phyloP scores from a whole-genome alignment of 148 eudicot species.

The Spergularia marina region DNA sequence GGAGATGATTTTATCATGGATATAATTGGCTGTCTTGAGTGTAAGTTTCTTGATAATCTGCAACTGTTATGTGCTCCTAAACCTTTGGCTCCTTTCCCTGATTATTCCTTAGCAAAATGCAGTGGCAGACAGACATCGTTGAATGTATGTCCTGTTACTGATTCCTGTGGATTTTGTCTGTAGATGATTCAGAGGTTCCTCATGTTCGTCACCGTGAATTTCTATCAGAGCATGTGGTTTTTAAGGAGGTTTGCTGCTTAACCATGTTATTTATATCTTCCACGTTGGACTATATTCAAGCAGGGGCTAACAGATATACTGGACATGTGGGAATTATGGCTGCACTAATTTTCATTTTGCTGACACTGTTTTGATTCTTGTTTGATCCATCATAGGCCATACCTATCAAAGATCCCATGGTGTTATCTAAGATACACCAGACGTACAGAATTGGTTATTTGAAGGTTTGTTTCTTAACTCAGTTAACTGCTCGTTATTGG shows the following conservation, averaged over 20 bases:
- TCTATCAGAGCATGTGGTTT: conserved; percentile 79
- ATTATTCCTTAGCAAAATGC: neutral
- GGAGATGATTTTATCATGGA: conserved; percentile 89
- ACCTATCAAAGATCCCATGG: conserved; percentile 78
- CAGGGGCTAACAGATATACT: neutral
- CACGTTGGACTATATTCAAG: conserved; percentile 1
- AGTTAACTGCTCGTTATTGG: conserved; percentile 4
- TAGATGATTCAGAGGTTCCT: conserved; percentile 82
- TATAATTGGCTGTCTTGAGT: conserved; percentile 81
- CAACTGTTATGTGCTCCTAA: neutral
- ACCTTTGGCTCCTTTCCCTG: neutral
- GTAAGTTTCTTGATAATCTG: conserved; percentile 46
- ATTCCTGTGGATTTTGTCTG: conserved; percentile 20
- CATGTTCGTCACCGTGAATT: conserved; percentile 74
- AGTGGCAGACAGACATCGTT: conserved; percentile 1
- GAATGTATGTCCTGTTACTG: conserved; percentile 13
- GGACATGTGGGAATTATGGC: neutral
- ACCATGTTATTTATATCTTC: neutral
- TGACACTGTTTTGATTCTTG: conserved; percentile 7
- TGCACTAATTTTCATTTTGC: neutral
- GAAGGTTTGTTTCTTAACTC: conserved; percentile 45
- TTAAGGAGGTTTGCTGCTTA: conserved; percentile 66
- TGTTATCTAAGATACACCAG: conserved; percentile 91
- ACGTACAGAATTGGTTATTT: conserved; percentile 85
- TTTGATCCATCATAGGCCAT: conserved; percentile 52